Evolutionary conservation across 1,284 basidiomycete genomes (phyloP).

Genomic region (Heterobasidion irregulare): DNA sequence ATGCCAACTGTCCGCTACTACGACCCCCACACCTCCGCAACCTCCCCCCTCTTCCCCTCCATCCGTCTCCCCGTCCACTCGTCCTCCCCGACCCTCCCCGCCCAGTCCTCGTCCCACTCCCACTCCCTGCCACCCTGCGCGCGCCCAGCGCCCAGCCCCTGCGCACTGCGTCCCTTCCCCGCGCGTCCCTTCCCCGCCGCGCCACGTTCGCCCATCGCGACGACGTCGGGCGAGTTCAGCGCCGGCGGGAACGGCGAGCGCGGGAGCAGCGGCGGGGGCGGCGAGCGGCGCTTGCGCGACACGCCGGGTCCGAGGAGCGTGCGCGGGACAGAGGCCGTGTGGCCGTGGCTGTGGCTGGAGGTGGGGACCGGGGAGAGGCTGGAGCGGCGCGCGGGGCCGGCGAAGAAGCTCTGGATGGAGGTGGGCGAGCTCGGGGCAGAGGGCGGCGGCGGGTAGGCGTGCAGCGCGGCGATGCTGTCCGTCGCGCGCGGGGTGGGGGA

Average conservation of each 20-base stretch:
- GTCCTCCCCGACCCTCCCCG: constrained; percentile 34
- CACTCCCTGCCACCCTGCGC: neutral
- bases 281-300: constrained; percentile 22
- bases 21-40: constrained; percentile 18
- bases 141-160: neutral
- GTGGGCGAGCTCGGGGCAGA: constrained; percentile 23
- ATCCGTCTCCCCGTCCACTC: constrained; percentile 37
- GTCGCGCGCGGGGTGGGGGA: constrained; percentile 17
- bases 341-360: constrained; percentile 11
- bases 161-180: neutral
- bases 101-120: constrained; percentile 34
- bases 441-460: constrained; percentile 46
- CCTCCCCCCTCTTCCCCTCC: constrained; percentile 26
- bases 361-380: constrained; percentile 10
- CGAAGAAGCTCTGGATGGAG: constrained; percentile 11
- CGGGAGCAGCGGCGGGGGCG: constrained; percentile 31
- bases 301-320: constrained; percentile 18
- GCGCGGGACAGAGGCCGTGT: constrained; percentile 11
- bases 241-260: constrained; percentile 15
- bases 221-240: constrained; percentile 5
- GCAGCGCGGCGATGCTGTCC: constrained; percentile 26
- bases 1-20: neutral
- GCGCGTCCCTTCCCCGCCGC: neutral
- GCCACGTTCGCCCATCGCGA: neutral
- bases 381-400: too few relatives aligned